Conservation (phyloP, 2,329 filamentous ascomycete genomes). For the Talaromyces sp. region DNA sequence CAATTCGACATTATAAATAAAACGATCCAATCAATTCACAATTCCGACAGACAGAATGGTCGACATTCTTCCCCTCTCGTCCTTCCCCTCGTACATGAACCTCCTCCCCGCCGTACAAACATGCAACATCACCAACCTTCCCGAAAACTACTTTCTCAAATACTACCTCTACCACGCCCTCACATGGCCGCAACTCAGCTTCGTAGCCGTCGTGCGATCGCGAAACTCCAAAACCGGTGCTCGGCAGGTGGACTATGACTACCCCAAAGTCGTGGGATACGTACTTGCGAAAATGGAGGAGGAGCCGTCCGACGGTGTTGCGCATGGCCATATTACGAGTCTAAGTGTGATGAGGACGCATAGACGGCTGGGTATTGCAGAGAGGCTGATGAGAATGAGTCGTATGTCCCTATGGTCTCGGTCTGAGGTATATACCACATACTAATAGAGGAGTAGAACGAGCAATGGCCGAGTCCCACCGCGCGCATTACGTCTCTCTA, state of each 20-base stretch:
- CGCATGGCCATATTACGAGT: slow-evolving; percentile 94
- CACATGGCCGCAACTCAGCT: slow-evolving; percentile 95
- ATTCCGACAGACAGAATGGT: slow-evolving; percentile 35
- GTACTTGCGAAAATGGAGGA: slow-evolving; percentile 99
- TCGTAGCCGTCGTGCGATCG: slow-evolving; percentile 88
- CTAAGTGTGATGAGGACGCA: slow-evolving; percentile 96
- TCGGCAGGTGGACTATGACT: slow-evolving; percentile 50
- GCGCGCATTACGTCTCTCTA: slow-evolving; percentile 86
- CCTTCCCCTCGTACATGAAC: slow-evolving; percentile 66
- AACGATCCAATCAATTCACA: not conserved
- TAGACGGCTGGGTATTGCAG: slow-evolving; percentile 81
- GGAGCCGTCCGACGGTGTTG: slow-evolving; percentile 84
- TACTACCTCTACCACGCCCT: slow-evolving; percentile 99
- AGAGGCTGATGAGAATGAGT: slow-evolving; percentile 95
- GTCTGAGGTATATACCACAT: not conserved
- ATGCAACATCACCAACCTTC: slow-evolving; percentile 97
- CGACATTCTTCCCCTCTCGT: slow-evolving; percentile 48
- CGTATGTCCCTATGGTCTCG: slow-evolving; percentile 57
- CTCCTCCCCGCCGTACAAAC: slow-evolving; percentile 85
- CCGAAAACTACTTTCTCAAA: slow-evolving; percentile 99
- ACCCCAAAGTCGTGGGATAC: slow-evolving; percentile 96
- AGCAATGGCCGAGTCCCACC: slow-evolving; percentile 94
- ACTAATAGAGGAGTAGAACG: slow-evolving; percentile 57
- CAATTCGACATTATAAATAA: not conserved
- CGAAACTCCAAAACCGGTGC: slow-evolving; percentile 47